Base-by-base conservation (phyloP, 2,329 filamentous ascomycete genomes). In the Fusarium sp. region DNA sequence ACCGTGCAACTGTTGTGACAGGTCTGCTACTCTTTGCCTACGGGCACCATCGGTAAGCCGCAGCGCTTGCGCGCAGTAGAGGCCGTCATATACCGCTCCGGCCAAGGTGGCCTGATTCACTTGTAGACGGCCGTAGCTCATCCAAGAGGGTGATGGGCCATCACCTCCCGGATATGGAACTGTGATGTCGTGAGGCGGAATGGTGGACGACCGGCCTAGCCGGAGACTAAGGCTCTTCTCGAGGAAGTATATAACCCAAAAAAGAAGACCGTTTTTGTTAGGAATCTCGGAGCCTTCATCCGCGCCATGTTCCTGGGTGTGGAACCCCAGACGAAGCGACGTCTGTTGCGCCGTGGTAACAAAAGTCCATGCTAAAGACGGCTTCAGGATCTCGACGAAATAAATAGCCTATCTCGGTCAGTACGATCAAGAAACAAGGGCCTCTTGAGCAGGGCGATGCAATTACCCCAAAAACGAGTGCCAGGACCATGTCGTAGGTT, bases 181-280 rank as follows among this genome's bases (percentile, higher is more conserved):
- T 15, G 77, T 86, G 59, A 90, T 86, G 63, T 90, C 88, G 76
- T 85, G 89, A 69, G 89, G 86, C 46, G 86, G 87, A 3, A 90
- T 83, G 6, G 82, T 82, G 1, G 87, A 85, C 0, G 86, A 79
- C 13, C 82, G 83, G 0, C 88, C 88, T 4, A 90, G 78, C 4
- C 87, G 83, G 4, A 90, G 80, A 0, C 87, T 86, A 16, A 90
- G 78, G 18, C 83, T 83, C 62, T 87, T 89, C 63, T 90, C 85
- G 15, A 89, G 77, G 48, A 86, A 83, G 66, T 90, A 90, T 0
- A 86, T 77, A 37, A 79, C 82, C 89, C 88, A 91, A 72, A 91
- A 91, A 9, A 90, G 72, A 2, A 81, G 9, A 73, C 15, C 66
- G 60, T 39, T 76, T 76, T 68, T 64, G 58, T n/a, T 69, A 58